phyloP scores from a whole-genome alignment of 129 eudicot genomes.

The Solidago caesia region DNA sequence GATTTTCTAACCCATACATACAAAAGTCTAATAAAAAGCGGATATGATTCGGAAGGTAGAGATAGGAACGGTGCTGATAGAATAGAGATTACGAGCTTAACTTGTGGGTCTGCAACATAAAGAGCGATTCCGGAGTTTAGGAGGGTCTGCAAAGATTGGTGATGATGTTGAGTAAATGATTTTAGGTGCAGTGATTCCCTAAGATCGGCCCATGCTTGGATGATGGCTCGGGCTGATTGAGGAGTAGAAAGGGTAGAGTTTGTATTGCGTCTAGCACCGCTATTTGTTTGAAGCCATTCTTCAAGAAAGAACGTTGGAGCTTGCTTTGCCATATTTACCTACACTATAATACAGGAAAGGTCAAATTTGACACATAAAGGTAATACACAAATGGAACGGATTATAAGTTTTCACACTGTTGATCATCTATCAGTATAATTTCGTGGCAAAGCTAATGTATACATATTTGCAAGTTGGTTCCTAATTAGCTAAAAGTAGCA shows the following conservation, averaged over 20 bases:
- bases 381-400: too few species aligned
- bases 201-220: constrained; percentile 95
- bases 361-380: not conserved
- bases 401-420: too few species aligned
- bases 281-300: constrained; percentile 67
- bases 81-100: constrained; percentile 70
- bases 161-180: constrained; percentile 48
- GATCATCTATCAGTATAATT: too few species aligned
- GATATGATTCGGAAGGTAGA: constrained; percentile 69
- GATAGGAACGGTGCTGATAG: constrained; percentile 51
- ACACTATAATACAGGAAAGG: not conserved
- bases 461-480: too few species aligned
- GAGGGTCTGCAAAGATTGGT: constrained; percentile 58
- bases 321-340: constrained; percentile 65
- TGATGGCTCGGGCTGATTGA: constrained; percentile 76
- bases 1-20: constrained; percentile 90
- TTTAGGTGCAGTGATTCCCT: constrained; percentile 60
- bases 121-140: constrained; percentile 52
- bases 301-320: constrained; percentile 70
- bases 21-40: constrained; percentile 69
- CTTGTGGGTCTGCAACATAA: constrained; percentile 90
- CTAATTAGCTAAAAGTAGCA: too few species aligned
- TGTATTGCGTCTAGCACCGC: constrained; percentile 26
- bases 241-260: constrained; percentile 37
- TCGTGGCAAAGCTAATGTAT: too few species aligned